Conservation (phyloP, 2,329 filamentous ascomycete genomes). For the Coniella vitis region DNA sequence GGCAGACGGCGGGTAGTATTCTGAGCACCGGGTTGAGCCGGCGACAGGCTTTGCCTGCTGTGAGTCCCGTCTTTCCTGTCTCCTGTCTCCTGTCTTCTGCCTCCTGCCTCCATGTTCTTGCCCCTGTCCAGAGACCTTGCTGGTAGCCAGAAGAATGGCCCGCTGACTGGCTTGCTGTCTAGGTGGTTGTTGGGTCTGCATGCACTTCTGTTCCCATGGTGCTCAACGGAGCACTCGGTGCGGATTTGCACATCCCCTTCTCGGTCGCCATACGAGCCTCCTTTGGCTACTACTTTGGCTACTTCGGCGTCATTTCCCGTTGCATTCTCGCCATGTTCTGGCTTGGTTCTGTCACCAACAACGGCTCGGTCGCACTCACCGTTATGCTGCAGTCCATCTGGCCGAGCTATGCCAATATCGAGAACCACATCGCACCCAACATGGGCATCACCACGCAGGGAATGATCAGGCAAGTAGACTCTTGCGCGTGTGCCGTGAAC, state of each 20-base stretch:
- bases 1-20: slow-evolving; percentile 29
- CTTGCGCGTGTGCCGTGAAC: too few species aligned
- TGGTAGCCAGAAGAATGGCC: too few species aligned
- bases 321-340: slow-evolving; percentile 42
- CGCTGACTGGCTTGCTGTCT: too few species aligned
- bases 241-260: slow-evolving; percentile 39
- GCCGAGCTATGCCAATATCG: slow-evolving; percentile 46
- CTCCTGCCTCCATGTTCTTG: too few species aligned
- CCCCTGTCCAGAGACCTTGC: too few species aligned
- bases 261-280: slow-evolving; percentile 36
- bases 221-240: slow-evolving; percentile 40
- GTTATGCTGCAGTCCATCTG: slow-evolving; percentile 41
- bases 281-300: slow-evolving; percentile 39
- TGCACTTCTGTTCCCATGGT: slow-evolving; percentile 50
- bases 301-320: slow-evolving; percentile 30
- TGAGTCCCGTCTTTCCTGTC: too few species aligned
- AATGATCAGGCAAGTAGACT: slow-evolving; percentile 35
- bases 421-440: slow-evolving; percentile 42
- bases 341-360: too few species aligned
- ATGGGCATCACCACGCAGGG: slow-evolving; percentile 50
- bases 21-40: slow-evolving; percentile 29
- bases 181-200: slow-evolving; percentile 54
- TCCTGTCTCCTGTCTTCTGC: too few species aligned
- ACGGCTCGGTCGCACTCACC: too few species aligned
- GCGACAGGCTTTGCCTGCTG: slow-evolving; percentile 19